Evolutionary conservation across 345 rosid species (phyloP).

Genomic region (Gynandropsis gynandra): DNA sequence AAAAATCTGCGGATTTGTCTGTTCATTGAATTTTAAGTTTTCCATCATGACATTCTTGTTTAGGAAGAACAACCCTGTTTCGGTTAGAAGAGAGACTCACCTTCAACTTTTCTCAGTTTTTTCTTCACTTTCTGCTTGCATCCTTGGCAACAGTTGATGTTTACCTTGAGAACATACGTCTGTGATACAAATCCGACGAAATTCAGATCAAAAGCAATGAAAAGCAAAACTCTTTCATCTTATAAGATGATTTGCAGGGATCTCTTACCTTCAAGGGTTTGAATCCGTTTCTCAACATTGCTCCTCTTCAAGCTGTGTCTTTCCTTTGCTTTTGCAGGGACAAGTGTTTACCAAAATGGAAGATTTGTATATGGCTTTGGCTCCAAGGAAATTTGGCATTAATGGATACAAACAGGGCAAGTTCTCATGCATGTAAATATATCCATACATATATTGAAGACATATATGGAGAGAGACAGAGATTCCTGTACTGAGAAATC

Average conservation of each 20-base stretch:
- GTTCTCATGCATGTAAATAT: not conserved
- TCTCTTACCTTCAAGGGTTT: constrained; percentile 36
- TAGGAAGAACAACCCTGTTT: not conserved
- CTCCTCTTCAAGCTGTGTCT: constrained; percentile 8
- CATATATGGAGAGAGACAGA: constrained; percentile 22
- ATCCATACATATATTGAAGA: constrained; percentile 21
- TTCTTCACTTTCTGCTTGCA: constrained; percentile 65
- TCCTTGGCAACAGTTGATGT: constrained; percentile 73
- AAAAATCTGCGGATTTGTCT: not conserved
- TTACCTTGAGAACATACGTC: constrained; percentile 59
- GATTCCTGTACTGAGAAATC: constrained; percentile 5
- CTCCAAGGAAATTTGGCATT: constrained; percentile 13
- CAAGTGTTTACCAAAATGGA: too few species aligned
- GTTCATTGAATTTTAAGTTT: too few species aligned
- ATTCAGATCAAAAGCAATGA: constrained; percentile 2
- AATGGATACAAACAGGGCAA: constrained; percentile 2
- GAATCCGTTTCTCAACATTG: constrained; percentile 33
- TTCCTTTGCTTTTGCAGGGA: constrained; percentile 7
- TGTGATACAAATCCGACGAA: constrained; percentile 18
- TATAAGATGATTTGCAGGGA: not conserved
- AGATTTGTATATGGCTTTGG: constrained; percentile 8
- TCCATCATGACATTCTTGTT: not conserved
- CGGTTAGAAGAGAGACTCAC: constrained; percentile 31
- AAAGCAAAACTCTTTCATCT: constrained; percentile 2
- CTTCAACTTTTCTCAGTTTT: constrained; percentile 60